Evolutionary conservation across 2,329 filamentous ascomycete genomes (phyloP).

Genomic region (Trichophyton rubrum): DNA sequence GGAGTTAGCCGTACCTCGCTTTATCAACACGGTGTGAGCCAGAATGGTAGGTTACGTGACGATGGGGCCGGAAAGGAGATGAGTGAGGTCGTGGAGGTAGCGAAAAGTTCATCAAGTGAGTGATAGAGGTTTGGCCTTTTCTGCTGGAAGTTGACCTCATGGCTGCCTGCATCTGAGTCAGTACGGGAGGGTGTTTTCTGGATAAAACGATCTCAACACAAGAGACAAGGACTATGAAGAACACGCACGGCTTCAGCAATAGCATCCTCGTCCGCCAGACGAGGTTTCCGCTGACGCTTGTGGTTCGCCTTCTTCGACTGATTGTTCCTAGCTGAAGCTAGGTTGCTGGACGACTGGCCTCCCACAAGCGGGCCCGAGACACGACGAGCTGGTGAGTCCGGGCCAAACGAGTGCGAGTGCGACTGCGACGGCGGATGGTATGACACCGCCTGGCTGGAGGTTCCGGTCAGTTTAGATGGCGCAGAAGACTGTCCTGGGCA

Average conservation of each 20-base stretch:
- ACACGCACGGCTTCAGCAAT: constrained; percentile 65
- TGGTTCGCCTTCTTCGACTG: constrained; percentile 72
- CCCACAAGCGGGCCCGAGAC: constrained; percentile 31
- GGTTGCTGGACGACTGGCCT: constrained; percentile 27
- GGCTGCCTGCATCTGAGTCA: constrained; percentile 36
- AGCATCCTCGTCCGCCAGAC: constrained; percentile 68
- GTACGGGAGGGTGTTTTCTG: not conserved
- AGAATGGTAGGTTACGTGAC: constrained; percentile 70
- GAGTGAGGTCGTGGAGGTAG: constrained; percentile 58
- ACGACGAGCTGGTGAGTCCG: constrained; percentile 28
- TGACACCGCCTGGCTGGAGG: constrained; percentile 22
- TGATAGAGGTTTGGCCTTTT: constrained; percentile 92
- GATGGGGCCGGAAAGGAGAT: constrained; percentile 43
- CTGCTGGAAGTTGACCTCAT: constrained; percentile 56
- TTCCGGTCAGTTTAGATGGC: constrained; percentile 30
- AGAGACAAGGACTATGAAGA: not conserved
- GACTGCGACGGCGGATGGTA: constrained; percentile 19
- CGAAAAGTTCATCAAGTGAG: constrained; percentile 87
- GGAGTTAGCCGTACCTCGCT: constrained; percentile 48
- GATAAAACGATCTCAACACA: not conserved
- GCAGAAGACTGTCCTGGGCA: constrained; percentile 25
- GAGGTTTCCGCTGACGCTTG: constrained; percentile 64
- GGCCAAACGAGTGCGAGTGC: constrained; percentile 18
- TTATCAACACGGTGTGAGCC: constrained; percentile 87
- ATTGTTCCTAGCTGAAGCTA: constrained; percentile 47